Base-by-base conservation (phyloP, 495 filamentous ascomycete genomes). In the Sphaerosporella brunnea region DNA sequence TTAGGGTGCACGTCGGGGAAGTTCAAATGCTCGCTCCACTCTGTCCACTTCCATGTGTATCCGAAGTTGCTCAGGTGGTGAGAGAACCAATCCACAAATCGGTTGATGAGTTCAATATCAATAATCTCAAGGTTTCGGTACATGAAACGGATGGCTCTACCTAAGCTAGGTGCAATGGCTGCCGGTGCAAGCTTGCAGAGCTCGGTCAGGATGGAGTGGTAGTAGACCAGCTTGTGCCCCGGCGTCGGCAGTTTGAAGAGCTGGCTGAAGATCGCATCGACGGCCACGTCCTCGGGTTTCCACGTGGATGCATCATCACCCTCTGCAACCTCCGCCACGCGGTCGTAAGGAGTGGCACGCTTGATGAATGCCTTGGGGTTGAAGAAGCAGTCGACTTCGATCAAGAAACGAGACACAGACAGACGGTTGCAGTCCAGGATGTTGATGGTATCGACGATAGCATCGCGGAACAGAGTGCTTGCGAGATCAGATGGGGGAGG, bases 31-130 rank as follows among this genome's bases (percentile, higher is more conserved):
- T 92, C 84, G 47, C 81, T 73, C 90, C 90, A 99, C 66, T 99
- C 90, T 16, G 80, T 80, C 90, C 90, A 99, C 66, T 96, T 96
- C 90, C 90, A 99, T 2, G 92, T 90, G 57, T 96, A 99, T 32
- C 93, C 90, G 57, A 96, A 99, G 65, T 99, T 99, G 63, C 85
- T 93, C 54, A 99, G 62, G 67, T 99, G 90, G 59, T 99, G 92
- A 11, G 87, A 73, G 57, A 99, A 99, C 90, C 90, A 99, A 62
- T 96, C 90, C 59, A 92, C 69, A 65, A 95, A 96, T 13, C 90
- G 77, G 62, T 82, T 78, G 48, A 66, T 72, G 30, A 99, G 65
- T 65, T 99, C 92, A 34, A 92, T 63, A 56, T 99, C 90, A 67
- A 96, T 77, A 2, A 70, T 69, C 51, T 85, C 78, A 4, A 84